phyloP scores from a whole-genome alignment of 768 basidiomycete genomes.

The Russula sp. region DNA sequence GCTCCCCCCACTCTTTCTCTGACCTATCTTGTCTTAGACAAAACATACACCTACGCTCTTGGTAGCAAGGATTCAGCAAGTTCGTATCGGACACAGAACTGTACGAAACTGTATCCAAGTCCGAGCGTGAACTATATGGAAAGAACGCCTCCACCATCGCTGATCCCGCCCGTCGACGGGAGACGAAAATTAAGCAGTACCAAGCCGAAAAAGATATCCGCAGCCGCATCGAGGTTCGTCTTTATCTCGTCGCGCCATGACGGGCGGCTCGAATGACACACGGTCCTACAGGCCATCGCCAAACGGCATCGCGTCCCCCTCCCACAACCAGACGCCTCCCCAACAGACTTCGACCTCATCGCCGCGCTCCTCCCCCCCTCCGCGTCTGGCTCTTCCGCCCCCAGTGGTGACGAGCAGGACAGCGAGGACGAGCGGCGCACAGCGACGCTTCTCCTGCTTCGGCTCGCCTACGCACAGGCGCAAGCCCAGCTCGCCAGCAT shows the following conservation, averaged over 20 bases:
- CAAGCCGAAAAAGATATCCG: constrained; percentile 80
- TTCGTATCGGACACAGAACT: constrained; percentile 51
- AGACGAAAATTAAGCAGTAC: constrained; percentile 88
- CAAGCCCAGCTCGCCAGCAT: constrained; percentile 60
- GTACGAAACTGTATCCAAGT: constrained; percentile 60
- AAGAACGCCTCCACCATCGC: constrained; percentile 42
- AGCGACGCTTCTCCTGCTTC: constrained; percentile 61
- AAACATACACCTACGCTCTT: constrained; percentile 14
- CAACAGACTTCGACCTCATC: constrained; percentile 56
- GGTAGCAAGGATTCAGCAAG: constrained; percentile 42
- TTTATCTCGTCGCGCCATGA: neutral
- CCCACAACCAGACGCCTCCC: constrained; percentile 30
- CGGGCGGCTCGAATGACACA: neutral
- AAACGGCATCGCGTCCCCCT: constrained; percentile 45
- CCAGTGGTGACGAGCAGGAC: constrained; percentile 45
- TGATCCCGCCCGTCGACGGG: constrained; percentile 69
- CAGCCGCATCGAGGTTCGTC: constrained; percentile 56
- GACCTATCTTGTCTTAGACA: neutral
- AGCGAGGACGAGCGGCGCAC: constrained; percentile 64
- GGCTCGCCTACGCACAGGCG: constrained; percentile 65
- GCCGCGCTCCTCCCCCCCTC: constrained; percentile 46
- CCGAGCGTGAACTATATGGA: constrained; percentile 51
- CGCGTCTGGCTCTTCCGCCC: constrained; percentile 30
- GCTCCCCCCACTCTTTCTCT: neutral
- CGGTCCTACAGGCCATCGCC: constrained; percentile 41